A percentile compares a stretch with the other conserved stretches of the same genome.
Conservation (phyloP, 345 rosid species). For the Linum tenue region DNA sequence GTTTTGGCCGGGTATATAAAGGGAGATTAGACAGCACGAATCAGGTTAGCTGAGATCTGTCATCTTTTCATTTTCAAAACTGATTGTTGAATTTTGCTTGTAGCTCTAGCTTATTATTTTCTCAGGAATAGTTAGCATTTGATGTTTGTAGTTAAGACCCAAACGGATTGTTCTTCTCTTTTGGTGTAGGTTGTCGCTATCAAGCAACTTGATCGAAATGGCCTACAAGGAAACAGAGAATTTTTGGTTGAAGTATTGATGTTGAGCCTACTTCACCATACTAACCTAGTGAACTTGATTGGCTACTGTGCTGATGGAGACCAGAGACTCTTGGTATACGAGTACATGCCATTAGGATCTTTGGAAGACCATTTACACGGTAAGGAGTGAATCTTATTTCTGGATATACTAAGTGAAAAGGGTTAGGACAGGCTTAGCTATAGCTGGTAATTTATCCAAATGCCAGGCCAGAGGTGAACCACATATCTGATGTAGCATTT, state of each 20-base stretch:
- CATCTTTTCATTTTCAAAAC: neutral
- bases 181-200: slow-evolving; percentile 31
- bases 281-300: slow-evolving; percentile 36
- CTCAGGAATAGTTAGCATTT: neutral
- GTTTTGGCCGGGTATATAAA: slow-evolving; percentile 76
- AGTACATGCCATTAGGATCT: slow-evolving; percentile 43
- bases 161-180: neutral
- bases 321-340: slow-evolving; percentile 38
- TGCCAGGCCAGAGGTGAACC: no score
- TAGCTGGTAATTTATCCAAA: no score
- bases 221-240: slow-evolving; percentile 34
- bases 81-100: no score
- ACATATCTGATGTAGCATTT: neutral
- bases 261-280: slow-evolving; percentile 29
- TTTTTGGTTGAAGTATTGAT: slow-evolving; percentile 31
- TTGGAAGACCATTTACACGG: slow-evolving; percentile 39
- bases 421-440: no score
- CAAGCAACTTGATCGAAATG: slow-evolving; percentile 38
- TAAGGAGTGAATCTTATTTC: slow-evolving; percentile 5
- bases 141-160: slow-evolving; percentile 3
- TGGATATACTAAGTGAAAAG: neutral
- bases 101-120: neutral
- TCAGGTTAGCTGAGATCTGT: slow-evolving; percentile 41
- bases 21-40: slow-evolving; percentile 45
- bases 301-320: slow-evolving; percentile 36